These are phyloP conservation scores for Rhodotorula glutinis DNA, from an alignment of 1,284 basidiomycete genomes.

Conservation along the genomic window DNA sequence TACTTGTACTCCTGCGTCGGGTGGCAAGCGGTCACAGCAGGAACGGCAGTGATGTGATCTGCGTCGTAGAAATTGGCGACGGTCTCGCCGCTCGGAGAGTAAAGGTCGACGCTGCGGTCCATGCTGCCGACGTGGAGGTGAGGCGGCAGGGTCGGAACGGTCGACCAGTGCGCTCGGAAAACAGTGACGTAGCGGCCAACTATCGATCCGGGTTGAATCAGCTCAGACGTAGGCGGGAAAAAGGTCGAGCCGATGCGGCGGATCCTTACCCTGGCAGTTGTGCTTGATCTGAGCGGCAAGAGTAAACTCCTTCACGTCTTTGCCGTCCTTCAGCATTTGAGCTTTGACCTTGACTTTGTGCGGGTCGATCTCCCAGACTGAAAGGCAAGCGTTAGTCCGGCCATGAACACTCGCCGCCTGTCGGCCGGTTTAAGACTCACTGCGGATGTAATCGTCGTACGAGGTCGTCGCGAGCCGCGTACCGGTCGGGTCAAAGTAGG, in stretches of 20 bases:
- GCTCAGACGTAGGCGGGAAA: too few relatives aligned
- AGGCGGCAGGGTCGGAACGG: slow-evolving; percentile 46
- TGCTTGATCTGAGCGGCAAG: slow-evolving; percentile 38
- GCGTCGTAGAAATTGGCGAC: slow-evolving; percentile 18
- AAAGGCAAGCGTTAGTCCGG: not conserved
- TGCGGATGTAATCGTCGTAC: slow-evolving; percentile 51
- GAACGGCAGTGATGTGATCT: slow-evolving; percentile 49
- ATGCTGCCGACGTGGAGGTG: slow-evolving; percentile 53
- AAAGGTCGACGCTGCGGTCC: slow-evolving; percentile 51
- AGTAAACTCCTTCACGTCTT: slow-evolving; percentile 16
- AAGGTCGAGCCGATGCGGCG: not conserved
- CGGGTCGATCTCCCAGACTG: slow-evolving; percentile 51
- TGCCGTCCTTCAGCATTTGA: slow-evolving; percentile 10
- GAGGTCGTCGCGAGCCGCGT: slow-evolving; percentile 49
- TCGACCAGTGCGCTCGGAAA: slow-evolving; percentile 52
- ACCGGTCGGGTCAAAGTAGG: slow-evolving; percentile 54
- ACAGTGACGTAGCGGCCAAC: slow-evolving; percentile 53
- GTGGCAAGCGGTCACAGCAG: slow-evolving; percentile 51
- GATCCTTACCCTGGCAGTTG: slow-evolving; percentile 50
- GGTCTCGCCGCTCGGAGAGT: slow-evolving; percentile 31
- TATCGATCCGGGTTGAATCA: not conserved
- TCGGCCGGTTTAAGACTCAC: slow-evolving; percentile 41
- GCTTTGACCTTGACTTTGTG: not conserved
- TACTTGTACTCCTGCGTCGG: slow-evolving; percentile 42
- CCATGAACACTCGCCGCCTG: too few relatives aligned